phyloP scores from a whole-genome alignment of 768 basidiomycete genomes.

The Zangia roseola region DNA sequence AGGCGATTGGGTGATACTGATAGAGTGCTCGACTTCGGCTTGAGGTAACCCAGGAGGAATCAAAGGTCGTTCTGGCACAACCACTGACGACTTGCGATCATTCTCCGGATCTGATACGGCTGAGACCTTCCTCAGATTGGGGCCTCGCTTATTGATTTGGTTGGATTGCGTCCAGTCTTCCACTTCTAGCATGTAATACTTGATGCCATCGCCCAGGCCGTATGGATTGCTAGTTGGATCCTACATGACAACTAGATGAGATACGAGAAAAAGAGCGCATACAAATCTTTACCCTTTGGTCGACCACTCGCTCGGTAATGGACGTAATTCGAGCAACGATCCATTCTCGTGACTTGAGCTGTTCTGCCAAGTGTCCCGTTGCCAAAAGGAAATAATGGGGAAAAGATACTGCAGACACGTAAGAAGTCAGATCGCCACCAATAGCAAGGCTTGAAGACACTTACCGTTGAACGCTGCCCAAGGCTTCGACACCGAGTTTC shows the following conservation, averaged over 20 bases:
- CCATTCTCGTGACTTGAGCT: conserved; percentile 90
- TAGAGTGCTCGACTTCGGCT: conserved; percentile 72
- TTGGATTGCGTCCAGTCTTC: conserved; percentile 88
- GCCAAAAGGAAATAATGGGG: conserved; percentile 97
- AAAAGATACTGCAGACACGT: conserved; percentile 67
- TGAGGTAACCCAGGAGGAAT: conserved; percentile 60
- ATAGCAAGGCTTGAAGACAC: conserved; percentile 14
- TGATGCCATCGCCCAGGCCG: conserved; percentile 81
- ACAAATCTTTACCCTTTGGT: conserved; percentile 54
- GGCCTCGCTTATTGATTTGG: conserved; percentile 56
- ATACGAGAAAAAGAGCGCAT: neutral
- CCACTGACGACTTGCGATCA: conserved; percentile 30
- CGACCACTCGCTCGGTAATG: conserved; percentile 82
- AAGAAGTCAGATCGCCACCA: neutral
- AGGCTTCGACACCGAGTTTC: conserved; percentile 88
- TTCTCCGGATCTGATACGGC: conserved; percentile 39
- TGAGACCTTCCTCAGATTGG: conserved; percentile 50
- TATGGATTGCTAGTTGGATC: conserved; percentile 87
- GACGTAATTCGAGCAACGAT: conserved; percentile 91
- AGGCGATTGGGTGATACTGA: conserved; percentile 62
- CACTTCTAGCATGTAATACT: conserved; percentile 92
- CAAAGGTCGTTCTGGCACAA: conserved; percentile 13
- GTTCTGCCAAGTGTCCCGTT: conserved; percentile 81
- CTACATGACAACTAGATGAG: conserved; percentile 38
- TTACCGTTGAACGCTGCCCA: conserved; percentile 99